Conservation (phyloP, 345 rosid genomes). For the Murraya paniculata region DNA sequence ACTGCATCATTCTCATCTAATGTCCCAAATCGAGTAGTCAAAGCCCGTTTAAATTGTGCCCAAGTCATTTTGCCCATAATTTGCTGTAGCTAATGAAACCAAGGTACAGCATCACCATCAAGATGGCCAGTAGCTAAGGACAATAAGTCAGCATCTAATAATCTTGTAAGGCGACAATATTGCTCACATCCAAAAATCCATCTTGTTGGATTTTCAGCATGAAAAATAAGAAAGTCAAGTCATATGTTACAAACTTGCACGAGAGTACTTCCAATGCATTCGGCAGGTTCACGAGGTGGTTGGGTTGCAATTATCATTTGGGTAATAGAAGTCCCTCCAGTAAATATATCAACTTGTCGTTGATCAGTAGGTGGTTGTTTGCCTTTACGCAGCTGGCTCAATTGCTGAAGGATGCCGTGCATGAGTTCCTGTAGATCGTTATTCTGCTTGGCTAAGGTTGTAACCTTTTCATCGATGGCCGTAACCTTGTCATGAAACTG, state of each 20-base stretch:
- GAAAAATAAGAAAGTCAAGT: not conserved
- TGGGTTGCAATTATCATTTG: too few species aligned
- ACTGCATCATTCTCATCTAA: not conserved
- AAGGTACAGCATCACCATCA: not conserved
- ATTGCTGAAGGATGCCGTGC: too few species aligned
- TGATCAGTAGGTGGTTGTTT: too few species aligned
- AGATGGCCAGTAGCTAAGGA: not conserved
- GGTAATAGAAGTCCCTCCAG: too few species aligned
- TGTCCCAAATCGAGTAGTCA: not conserved
- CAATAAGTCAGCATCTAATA: not conserved
- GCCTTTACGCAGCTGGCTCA: too few species aligned
- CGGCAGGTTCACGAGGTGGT: too few species aligned
- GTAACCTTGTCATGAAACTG: too few species aligned
- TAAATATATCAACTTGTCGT: too few species aligned
- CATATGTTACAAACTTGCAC: not conserved
- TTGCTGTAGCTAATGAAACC: not conserved
- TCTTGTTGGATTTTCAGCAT: not conserved
- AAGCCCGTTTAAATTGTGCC: not conserved
- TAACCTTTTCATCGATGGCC: too few species aligned
- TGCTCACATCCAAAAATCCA: not conserved
- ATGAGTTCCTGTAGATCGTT: not conserved
- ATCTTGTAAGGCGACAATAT: not conserved
- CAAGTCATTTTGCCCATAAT: not conserved
- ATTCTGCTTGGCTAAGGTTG: too few species aligned
- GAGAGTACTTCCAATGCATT: too few species aligned